Percentiles rank a stretch among this genome's conserved stretches.
Evolutionary conservation across 139 green algal species (phyloP).

Genomic region (Auxenochlorella pyrenoidosa): DNA sequence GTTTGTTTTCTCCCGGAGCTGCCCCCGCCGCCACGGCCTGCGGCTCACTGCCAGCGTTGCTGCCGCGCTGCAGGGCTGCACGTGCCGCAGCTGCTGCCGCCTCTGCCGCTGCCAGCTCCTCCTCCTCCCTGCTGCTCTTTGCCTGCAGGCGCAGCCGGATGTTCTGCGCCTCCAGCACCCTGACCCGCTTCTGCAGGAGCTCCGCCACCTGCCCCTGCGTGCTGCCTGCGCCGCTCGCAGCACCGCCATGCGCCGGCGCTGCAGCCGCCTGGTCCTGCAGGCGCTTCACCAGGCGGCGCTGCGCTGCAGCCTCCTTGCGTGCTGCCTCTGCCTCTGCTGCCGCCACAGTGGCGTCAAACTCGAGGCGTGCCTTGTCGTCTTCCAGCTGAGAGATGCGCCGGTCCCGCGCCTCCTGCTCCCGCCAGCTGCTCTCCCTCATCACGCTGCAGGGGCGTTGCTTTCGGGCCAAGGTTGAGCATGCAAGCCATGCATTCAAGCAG

Average conservation of each 20-base stretch:
- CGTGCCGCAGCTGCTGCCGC: slow-evolving; percentile 6
- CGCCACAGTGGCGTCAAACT: slow-evolving; percentile 1
- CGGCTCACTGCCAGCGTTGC: background rate
- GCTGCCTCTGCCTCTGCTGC: slow-evolving; percentile 11
- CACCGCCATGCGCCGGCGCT: background rate
- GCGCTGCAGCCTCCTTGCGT: slow-evolving; percentile 29
- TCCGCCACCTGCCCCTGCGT: slow-evolving; percentile 57
- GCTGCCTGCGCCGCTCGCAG: slow-evolving; percentile 34
- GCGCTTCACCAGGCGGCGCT: slow-evolving; percentile 36
- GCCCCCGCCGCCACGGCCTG: background rate
- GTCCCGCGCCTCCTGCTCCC: slow-evolving; percentile 53
- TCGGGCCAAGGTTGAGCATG: no score
- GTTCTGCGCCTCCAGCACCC: slow-evolving; percentile 65
- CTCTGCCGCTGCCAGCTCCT: slow-evolving; percentile 14
- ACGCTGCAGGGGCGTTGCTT: slow-evolving; percentile 32
- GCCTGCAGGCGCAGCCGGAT: slow-evolving; percentile 45
- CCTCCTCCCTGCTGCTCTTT: slow-evolving; percentile 10
- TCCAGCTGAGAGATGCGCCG: slow-evolving; percentile 33
- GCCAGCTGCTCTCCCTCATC: slow-evolving; percentile 67
- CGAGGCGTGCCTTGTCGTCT: slow-evolving; percentile 35
- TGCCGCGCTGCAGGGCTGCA: background rate
- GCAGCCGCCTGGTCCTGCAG: slow-evolving; percentile 40
- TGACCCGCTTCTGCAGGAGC: slow-evolving; percentile 58
- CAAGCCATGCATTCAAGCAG: background rate
- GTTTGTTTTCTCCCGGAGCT: slow-evolving; percentile 15